A percentile compares a stretch with the other conserved stretches of the same genome.
Conservation (phyloP, 768 basidiomycete species). For the Auricularia cornea region DNA sequence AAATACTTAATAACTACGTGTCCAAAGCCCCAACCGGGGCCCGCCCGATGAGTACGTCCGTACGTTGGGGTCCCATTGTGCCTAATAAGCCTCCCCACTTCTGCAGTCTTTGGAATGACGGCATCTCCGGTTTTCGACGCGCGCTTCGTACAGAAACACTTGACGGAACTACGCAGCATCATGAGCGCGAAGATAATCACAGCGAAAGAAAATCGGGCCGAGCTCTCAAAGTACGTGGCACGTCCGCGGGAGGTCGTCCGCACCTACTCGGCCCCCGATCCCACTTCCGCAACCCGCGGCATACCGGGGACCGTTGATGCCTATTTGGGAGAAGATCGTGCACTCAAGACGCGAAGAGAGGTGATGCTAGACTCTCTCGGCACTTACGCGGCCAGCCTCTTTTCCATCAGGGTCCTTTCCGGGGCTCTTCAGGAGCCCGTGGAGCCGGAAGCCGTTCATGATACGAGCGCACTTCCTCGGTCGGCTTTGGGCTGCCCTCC, state of each 20-base stretch:
- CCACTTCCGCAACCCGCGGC: conserved; percentile 30
- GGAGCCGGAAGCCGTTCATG: no score
- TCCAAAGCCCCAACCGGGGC: conserved; percentile 29
- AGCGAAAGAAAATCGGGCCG: conserved; percentile 62
- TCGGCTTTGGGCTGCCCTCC: no score
- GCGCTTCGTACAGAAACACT: conserved; percentile 54
- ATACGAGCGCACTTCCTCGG: no score
- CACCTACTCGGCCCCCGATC: conserved; percentile 2
- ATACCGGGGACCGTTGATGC: no score
- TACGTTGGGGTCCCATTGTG: no score
- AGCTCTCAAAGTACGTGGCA: conserved; percentile 53
- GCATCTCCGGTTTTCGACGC: conserved; percentile 84
- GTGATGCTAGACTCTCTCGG: conserved; percentile 58
- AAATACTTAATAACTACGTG: conserved; percentile 51
- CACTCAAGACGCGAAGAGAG: conserved; percentile 51
- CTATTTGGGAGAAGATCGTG: conserved; percentile 50
- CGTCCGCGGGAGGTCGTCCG: conserved; percentile 54
- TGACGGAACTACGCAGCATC: conserved; percentile 58
- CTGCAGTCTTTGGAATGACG: conserved; percentile 77
- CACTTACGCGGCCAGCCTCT: conserved; percentile 67
- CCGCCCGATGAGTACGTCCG: conserved; percentile 47
- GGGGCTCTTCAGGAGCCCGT: background rate
- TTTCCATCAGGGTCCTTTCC: conserved; percentile 19
- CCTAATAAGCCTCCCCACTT: background rate
- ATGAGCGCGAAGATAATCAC: conserved; percentile 67